These are phyloP conservation scores for Pleurotus giganteus DNA, from an alignment of 768 basidiomycete species.

Conservation along the genomic window DNA sequence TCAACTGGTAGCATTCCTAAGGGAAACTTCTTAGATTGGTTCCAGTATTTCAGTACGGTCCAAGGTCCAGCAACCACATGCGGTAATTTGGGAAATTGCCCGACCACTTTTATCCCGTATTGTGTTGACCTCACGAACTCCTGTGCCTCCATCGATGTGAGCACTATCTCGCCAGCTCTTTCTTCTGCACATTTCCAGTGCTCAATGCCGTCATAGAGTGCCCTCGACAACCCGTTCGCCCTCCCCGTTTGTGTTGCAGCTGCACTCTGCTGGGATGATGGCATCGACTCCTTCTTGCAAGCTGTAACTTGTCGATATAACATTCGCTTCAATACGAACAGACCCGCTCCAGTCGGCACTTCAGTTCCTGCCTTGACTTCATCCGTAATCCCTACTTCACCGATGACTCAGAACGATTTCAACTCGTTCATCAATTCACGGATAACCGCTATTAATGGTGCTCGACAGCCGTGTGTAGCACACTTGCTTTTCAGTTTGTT, in stretches of 20 bases:
- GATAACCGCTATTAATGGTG: slow-evolving; percentile 4
- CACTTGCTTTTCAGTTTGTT: background rate
- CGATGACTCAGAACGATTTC: slow-evolving; percentile 11
- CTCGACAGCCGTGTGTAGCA: slow-evolving; percentile 8
- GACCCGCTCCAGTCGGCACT: slow-evolving; percentile 6
- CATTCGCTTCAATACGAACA: slow-evolving; percentile 4
- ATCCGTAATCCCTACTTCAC: slow-evolving; percentile 9
- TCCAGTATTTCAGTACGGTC: slow-evolving; percentile 14
- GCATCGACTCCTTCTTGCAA: slow-evolving; percentile 13
- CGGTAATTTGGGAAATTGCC: slow-evolving; percentile 3
- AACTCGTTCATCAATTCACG: slow-evolving; percentile 10
- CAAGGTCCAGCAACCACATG: slow-evolving; percentile 11
- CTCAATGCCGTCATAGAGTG: slow-evolving; percentile 4
- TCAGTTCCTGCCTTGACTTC: slow-evolving; percentile 9
- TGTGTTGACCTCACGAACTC: slow-evolving; percentile 9
- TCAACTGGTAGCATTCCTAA: slow-evolving; percentile 9
- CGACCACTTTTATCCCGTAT: slow-evolving; percentile 11
- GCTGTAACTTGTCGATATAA: slow-evolving; percentile 14
- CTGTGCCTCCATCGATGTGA: slow-evolving; percentile 12
- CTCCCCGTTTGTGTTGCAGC: slow-evolving; percentile 11
- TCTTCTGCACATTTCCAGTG: background rate
- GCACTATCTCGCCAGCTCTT: background rate
- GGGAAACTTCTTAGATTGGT: slow-evolving; percentile 14
- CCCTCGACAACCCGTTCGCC: slow-evolving; percentile 13
- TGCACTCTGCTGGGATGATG: slow-evolving; percentile 12